These are phyloP conservation scores for Nicotiana benthamiana DNA, from an alignment of 257 asterid genomes.

Conservation along the genomic window DNA sequence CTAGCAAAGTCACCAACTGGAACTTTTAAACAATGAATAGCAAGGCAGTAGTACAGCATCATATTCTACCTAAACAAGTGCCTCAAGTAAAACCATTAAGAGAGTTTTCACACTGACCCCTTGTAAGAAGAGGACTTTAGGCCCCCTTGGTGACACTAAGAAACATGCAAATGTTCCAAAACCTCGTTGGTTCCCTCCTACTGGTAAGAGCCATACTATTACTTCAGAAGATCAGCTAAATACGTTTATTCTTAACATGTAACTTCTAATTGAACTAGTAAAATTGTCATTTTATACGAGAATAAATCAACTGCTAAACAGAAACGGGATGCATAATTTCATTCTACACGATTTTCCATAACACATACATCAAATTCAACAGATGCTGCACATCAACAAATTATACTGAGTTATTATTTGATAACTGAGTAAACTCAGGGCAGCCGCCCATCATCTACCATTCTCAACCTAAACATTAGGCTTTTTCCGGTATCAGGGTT, in stretches of 20 bases:
- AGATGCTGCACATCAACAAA: neutral
- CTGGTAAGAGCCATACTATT: neutral
- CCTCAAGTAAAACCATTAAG: neutral
- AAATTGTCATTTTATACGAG: neutral
- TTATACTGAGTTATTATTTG: neutral
- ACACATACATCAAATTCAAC: conserved; percentile 2
- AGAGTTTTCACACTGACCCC: neutral
- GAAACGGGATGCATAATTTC: neutral
- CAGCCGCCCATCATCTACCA: neutral
- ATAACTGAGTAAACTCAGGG: neutral
- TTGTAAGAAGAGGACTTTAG: neutral
- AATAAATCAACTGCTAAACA: neutral
- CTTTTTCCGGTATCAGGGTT: neutral
- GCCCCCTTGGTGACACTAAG: neutral
- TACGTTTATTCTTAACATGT: neutral
- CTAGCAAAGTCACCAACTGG: conserved; percentile 9
- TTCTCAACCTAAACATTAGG: neutral
- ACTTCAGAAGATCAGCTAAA: neutral
- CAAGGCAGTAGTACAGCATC: neutral
- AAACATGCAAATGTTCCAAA: neutral
- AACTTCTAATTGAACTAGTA: neutral
- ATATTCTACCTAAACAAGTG: neutral
- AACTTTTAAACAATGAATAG: conserved; percentile 1
- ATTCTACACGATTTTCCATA: neutral
- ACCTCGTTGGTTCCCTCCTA: neutral